These are phyloP conservation scores for Exserohilum rostratum DNA, from an alignment of 2,329 filamentous ascomycete genomes.

Conservation along the genomic window DNA sequence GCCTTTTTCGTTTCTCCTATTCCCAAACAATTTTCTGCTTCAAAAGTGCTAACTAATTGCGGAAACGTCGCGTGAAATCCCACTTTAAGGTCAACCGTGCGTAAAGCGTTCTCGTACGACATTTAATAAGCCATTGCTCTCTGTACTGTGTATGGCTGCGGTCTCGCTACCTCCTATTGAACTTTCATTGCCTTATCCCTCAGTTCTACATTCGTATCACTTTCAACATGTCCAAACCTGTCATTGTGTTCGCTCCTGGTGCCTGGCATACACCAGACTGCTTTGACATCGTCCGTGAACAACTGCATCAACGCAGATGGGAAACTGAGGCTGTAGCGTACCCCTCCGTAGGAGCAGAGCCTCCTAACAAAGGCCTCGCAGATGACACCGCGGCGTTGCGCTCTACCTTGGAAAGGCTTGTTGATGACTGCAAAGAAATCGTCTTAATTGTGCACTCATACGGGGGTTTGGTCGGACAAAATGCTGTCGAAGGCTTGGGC, in stretches of 20 bases:
- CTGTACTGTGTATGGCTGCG: background rate
- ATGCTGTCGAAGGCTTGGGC: background rate
- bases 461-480: conserved; percentile 6
- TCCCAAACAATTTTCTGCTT: background rate
- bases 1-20: background rate
- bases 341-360: conserved; percentile 8
- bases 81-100: background rate
- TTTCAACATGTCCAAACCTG: conserved; percentile 1
- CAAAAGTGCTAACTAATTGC: background rate
- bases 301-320: conserved; percentile 7
- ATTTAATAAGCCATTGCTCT: background rate
- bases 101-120: too few relatives aligned
- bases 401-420: background rate
- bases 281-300: background rate
- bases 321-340: conserved; percentile 5
- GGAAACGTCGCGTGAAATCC: background rate
- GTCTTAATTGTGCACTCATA: conserved; percentile 6
- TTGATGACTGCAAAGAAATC: conserved; percentile 6
- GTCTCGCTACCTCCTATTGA: background rate
- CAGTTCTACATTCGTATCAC: background rate
- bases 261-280: conserved; percentile 5
- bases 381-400: conserved; percentile 2
- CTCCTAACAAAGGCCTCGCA: conserved; percentile 5
- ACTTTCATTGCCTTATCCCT: background rate
- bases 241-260: conserved; percentile 1